Evolutionary conservation across 441 rosid genomes (phyloP), one percentile per base, ranked within the genome.

Genomic region (Isatis lusitanica): DNA sequence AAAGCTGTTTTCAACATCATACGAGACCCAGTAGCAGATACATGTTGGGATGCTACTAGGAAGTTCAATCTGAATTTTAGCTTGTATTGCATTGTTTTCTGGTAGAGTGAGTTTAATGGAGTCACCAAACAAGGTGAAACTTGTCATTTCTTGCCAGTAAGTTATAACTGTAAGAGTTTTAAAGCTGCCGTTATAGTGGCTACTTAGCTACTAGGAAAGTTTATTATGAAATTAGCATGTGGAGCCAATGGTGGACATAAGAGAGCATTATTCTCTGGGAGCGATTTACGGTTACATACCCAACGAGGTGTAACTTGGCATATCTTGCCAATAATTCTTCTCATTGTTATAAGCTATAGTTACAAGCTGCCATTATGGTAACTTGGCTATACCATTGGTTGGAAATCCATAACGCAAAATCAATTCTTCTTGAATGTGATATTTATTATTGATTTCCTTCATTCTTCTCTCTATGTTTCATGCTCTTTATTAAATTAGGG

Each of bases 291-390:
- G 56, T 51, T 50, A 9, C 10, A 21, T 10, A 4, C 58, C 31
- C 13, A 12, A n/a, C 21, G 4, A 15, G 21, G 17, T 55, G 39
- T 3, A 53, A 12, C 38, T 13, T 53, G 36, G 21, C 38, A 33
- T 33, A 15, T 33, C 24, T n/a, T 55, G 7, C 24, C 24, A n/a
- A 6, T 47, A 56, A 16, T 65, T 58, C 52, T 28, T 12, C 30
- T 35, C 24, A 35, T 55, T 73, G n/a, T 33, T 73, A 6, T 42
- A 31, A 63, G 28, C 18, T 58, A 30, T 44, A 58, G 24, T 40
- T 71, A 40, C 56, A 51, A 72, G 63, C 53, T 53, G 12, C 33
- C 63, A 63, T 43, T 42, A 40, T 42, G 63, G 47, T 53, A n/a
- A 53, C 70, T 53, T 53, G 9, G 17, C 24, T 63, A 13, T 36